These are phyloP conservation scores for Rhexocercosporidium sp. DNA, from an alignment of 2,329 filamentous ascomycete species.

Conservation along the genomic window DNA sequence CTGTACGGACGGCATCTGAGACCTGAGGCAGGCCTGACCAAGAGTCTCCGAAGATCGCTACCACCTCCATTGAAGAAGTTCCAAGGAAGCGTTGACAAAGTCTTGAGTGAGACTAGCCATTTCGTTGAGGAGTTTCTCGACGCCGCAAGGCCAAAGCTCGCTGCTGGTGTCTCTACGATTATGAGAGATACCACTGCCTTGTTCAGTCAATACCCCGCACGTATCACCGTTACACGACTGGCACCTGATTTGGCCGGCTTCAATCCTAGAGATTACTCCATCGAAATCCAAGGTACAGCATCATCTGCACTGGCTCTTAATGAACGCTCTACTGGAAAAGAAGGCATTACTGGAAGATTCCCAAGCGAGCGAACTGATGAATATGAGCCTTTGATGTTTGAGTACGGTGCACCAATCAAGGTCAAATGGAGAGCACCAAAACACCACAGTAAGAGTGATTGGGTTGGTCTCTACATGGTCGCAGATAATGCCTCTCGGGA, in stretches of 20 bases:
- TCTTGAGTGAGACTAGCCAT: constrained; percentile 84
- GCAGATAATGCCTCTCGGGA: constrained; percentile 90
- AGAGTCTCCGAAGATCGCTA: constrained; percentile 85
- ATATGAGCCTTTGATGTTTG: constrained; percentile 77
- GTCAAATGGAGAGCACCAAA: constrained; percentile 90
- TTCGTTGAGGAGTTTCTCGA: constrained; percentile 93
- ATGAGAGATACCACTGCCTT: constrained; percentile 86
- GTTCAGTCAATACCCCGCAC: constrained; percentile 87
- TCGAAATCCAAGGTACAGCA: constrained; percentile 73
- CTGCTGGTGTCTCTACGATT: constrained; percentile 83
- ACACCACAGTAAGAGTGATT: constrained; percentile 89
- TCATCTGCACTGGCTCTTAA: constrained; percentile 55
- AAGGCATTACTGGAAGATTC: constrained; percentile 71
- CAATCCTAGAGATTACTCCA: constrained; percentile 78
- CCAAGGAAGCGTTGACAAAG: constrained; percentile 85
- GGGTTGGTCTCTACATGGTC: constrained; percentile 96
- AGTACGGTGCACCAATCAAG: constrained; percentile 88
- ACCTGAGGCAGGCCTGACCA: constrained; percentile 86
- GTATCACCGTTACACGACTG: constrained; percentile 81
- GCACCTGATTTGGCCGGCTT: constrained; percentile 80
- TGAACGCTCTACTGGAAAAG: constrained; percentile 72
- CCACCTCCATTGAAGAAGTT: constrained; percentile 83
- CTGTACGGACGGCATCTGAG: constrained; percentile 87
- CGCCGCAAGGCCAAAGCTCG: constrained; percentile 81
- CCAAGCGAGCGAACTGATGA: constrained; percentile 64